Evolutionary conservation across 495 filamentous ascomycete species (phyloP).

Genomic region (Aspergillus cavernicola): DNA sequence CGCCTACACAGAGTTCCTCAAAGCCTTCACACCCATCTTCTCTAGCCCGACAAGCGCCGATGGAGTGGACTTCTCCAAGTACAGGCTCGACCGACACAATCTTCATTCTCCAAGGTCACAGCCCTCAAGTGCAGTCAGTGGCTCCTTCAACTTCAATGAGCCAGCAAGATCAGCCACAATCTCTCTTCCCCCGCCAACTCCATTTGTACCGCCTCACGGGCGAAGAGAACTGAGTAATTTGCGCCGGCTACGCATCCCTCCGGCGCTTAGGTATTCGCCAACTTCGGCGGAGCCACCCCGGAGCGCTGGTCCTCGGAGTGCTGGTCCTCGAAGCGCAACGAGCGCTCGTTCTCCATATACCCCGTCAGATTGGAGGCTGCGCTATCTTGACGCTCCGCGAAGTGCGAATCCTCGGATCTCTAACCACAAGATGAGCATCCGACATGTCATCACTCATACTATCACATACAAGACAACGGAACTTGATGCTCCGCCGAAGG

Average conservation of each 20-base stretch:
- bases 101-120: conserved; percentile 32
- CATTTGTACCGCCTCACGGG: conserved; percentile 17
- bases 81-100: conserved; percentile 23
- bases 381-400: conserved; percentile 33
- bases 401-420: conserved; percentile 21
- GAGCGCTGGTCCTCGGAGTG: neutral
- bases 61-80: conserved; percentile 29
- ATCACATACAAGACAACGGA: conserved; percentile 44
- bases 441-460: conserved; percentile 48
- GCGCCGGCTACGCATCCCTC: conserved; percentile 42
- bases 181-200: conserved; percentile 36
- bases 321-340: neutral
- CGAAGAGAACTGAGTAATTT: conserved; percentile 26
- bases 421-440: conserved; percentile 37
- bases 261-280: conserved; percentile 21
- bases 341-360: conserved; percentile 37
- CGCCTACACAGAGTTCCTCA: conserved; percentile 91
- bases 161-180: conserved; percentile 26
- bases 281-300: conserved; percentile 20
- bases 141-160: conserved; percentile 24
- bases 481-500: conserved; percentile 39
- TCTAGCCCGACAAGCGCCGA: conserved; percentile 37
- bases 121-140: conserved; percentile 37
- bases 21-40: conserved; percentile 67
- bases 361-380: conserved; percentile 36